Base-by-base conservation (phyloP, 768 basidiomycete genomes). In the Leccinum longicurvipes region DNA sequence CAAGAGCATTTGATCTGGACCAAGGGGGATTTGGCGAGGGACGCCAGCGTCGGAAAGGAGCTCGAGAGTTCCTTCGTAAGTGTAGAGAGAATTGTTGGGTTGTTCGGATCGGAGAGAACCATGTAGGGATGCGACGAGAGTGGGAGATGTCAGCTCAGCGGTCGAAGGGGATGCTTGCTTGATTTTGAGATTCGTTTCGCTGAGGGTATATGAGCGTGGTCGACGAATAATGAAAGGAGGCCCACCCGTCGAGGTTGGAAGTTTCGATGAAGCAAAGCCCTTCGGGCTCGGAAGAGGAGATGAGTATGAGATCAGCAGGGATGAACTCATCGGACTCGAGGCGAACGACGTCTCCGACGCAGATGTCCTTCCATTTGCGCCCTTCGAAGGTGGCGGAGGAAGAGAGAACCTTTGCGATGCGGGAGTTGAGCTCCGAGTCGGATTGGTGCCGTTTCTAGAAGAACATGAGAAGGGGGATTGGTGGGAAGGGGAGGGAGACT, bases 101-200 rank as follows among this genome's bases (percentile, higher is more conserved):
- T 98, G 93, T 70, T 99, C 97, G 8, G 91, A 96, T 44, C 93
- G 86, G 23, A 99, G 77, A 14, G 88, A 85, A 12, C 97, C 97
- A 36, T 82, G 84, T 2, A 99, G 77, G 7, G 82, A 70, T 17
- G 81, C 78, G 41, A 93, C 87, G 10, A 87, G 80, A 7, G 83
- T 72, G 1, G 96, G 94, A 3, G 91, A 83, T 6, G 87, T 93
- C 42, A 98, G 79, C 6, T 79, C 65, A 0, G 89, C 75, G 1
- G 94, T 98, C 31, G 91, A 84, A 1, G 90, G 77, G 3, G 90
- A 90, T 0, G 91, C 91, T 73, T 99, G 94, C 68, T 99, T 99
- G 73, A 99, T 98, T 77, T 98, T 99, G 63, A 99, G 81, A 67
- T 98, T 98, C 4, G 97, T 99, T 76, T 98, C 97, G 24, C 93